Evolutionary conservation across 2,329 filamentous ascomycete genomes (phyloP), one percentile per base, ranked within the genome.

Genomic region (Calonectria crousiana): DNA sequence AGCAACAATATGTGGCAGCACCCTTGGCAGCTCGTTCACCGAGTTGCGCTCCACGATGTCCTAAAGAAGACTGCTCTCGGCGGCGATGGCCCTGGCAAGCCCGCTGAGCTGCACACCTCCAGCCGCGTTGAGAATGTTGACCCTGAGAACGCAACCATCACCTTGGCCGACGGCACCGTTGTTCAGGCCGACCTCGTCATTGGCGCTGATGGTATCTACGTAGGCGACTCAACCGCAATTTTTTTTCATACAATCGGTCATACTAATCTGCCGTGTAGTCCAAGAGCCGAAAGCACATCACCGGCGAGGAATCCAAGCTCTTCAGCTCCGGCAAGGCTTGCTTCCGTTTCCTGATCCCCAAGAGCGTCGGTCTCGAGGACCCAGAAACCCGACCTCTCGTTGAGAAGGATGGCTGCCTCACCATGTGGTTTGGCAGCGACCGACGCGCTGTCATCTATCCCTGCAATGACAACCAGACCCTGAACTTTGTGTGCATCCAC

Each of bases 151-250:
- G 87, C 84, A 0, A 86, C 80, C 0, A 77, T 91, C 1, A 85
- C 81, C 0, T 83, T 91, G 6, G 85, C 86, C 3, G 83, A 87
- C 67, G 89, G 89, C 0, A 81, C 84, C 0, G 78, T 77, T 2
- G 77, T 88, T 11, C 75, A 84, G 4, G 88, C 86, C 3, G 89
- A 92, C 75, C 76, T 92, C 2, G 76, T 92, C 6, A 74, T 92
- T 2, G 90, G 89, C 1, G 90, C 89, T 1, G 90, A 92, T 78
- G 90, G 90, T 3, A 88, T 91, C 8, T 84, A 87, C 76, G 87
- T 86, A 51, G 80, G 83, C 49, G 10, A n/a, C 18, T 38, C 26
- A 3, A 1, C 20, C 23, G 30, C 5, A 6, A 6, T 8, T 44
- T 26, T 6, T n/a, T 49, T n/a, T 3, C 10, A 23, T 2, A 26